phyloP scores from a whole-genome alignment of 1,139 yeast genomes.

The Yamadazyma pseudoaaseri region DNA sequence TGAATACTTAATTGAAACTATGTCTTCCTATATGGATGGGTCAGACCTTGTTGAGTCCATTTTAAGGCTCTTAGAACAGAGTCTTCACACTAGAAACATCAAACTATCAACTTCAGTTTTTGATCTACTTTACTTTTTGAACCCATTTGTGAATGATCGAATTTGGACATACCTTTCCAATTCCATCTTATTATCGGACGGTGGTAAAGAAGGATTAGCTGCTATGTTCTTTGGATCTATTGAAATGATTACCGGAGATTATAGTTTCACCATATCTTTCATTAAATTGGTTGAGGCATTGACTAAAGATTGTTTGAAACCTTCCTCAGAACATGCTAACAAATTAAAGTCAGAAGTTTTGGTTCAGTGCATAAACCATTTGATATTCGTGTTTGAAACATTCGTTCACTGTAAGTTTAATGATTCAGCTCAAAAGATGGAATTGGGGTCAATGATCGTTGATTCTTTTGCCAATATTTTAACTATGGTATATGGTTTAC shows the following conservation, averaged over 20 bases:
- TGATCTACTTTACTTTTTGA: conserved; percentile 49
- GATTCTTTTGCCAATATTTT: conserved; percentile 57
- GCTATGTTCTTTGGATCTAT: conserved; percentile 65
- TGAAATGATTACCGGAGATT: conserved; percentile 71
- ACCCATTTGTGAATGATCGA: conserved; percentile 54
- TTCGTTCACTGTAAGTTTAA: conserved; percentile 69
- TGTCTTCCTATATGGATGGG: conserved; percentile 60
- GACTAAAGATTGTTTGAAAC: conserved; percentile 51
- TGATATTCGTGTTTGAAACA: conserved; percentile 70
- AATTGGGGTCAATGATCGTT: conserved; percentile 59
- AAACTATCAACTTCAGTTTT: conserved; percentile 47
- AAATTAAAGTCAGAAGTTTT: conserved; percentile 46
- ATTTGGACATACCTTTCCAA: conserved; percentile 79
- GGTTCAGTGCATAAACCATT: conserved; percentile 53
- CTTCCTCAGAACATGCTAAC: conserved; percentile 25
- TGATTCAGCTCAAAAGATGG: conserved; percentile 54
- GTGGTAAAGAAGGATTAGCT: conserved; percentile 70
- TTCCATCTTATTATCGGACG: conserved; percentile 62
- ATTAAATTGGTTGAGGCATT: conserved; percentile 55
- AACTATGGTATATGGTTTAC: conserved; percentile 53
- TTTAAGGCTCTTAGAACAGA: conserved; percentile 65
- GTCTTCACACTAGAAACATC: conserved; percentile 56
- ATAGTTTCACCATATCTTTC: conserved; percentile 59
- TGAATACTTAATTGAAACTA: conserved; percentile 49
- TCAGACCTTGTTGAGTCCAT: conserved; percentile 70